Evolutionary conservation across 2,329 filamentous ascomycete species (phyloP).

Genomic region (Phialophora chinensis): DNA sequence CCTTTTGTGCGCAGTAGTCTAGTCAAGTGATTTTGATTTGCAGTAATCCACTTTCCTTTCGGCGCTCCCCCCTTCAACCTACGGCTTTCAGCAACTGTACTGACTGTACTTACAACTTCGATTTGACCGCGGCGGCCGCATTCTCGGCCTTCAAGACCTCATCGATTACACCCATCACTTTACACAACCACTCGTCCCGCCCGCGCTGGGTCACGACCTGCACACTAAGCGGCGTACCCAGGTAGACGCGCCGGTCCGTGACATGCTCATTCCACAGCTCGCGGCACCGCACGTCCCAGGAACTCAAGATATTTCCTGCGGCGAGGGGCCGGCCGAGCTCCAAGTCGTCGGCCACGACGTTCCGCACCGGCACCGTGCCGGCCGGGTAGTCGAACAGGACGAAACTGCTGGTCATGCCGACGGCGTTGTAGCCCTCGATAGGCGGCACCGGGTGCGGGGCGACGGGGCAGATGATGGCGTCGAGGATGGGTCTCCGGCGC

Average conservation of each 20-base stretch:
- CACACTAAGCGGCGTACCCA: conserved; percentile 61
- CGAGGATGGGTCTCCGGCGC: conserved; percentile 53
- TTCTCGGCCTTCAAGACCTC: conserved; percentile 44
- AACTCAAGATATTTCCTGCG: conserved; percentile 50
- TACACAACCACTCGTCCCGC: conserved; percentile 60
- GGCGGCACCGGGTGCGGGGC: conserved; percentile 68
- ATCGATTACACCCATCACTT: conserved; percentile 62
- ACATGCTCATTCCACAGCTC: conserved; percentile 61
- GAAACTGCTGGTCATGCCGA: conserved; percentile 67
- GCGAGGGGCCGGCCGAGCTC: conserved; percentile 54
- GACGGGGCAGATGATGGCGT: conserved; percentile 68
- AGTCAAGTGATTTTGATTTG: neutral
- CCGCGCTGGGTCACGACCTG: conserved; percentile 63
- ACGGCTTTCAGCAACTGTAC: neutral
- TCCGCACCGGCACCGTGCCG: conserved; percentile 61
- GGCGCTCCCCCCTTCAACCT: too few species aligned
- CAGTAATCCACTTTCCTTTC: neutral
- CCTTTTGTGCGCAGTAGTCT: neutral
- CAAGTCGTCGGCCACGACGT: conserved; percentile 58
- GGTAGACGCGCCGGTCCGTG: conserved; percentile 60
- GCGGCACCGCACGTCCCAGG: conserved; percentile 67
- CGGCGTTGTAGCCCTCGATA: conserved; percentile 67
- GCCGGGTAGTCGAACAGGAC: conserved; percentile 68
- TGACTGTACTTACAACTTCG: conserved; percentile 21
- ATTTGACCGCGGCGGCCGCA: conserved; percentile 3